These are phyloP conservation scores for Paraglomus occultum DNA, from an alignment of 192 early-diverging fungal species.

Conservation along the genomic window DNA sequence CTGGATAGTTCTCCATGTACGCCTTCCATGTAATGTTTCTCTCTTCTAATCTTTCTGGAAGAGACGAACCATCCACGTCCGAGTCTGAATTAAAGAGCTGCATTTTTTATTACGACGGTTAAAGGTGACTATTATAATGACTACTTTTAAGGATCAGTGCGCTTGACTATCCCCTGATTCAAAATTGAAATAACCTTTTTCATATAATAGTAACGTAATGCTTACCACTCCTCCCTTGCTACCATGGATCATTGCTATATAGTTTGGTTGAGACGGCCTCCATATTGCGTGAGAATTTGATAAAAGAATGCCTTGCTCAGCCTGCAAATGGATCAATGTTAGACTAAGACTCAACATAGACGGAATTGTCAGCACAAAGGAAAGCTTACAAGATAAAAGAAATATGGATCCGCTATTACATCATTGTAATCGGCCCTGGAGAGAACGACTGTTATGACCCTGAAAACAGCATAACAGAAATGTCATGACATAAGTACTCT, in stretches of 20 bases:
- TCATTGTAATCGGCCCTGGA: neutral
- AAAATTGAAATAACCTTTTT: too few species aligned
- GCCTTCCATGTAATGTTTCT: constrained; percentile 58
- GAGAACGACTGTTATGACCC: constrained; percentile 14
- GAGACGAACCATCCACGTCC: constrained; percentile 12
- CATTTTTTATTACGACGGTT: too few species aligned
- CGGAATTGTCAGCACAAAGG: neutral
- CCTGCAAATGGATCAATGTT: neutral
- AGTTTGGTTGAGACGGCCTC: constrained; percentile 76
- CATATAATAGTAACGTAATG: neutral
- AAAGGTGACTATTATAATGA: too few species aligned
- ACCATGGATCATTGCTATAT: constrained; percentile 54
- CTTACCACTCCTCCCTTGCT: constrained; percentile 17
- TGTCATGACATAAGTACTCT: too few species aligned
- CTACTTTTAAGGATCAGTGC: too few species aligned
- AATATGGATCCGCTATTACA: constrained; percentile 10
- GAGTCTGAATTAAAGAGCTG: too few species aligned
- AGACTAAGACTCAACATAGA: neutral
- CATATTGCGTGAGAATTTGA: constrained; percentile 55
- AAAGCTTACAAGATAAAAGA: neutral
- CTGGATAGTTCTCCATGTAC: constrained; percentile 64
- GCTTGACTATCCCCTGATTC: too few species aligned
- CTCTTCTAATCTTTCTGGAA: constrained; percentile 56
- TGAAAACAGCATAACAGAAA: neutral
- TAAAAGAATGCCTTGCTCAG: constrained; percentile 45